Evolutionary conservation across 345 rosid species (phyloP).

Genomic region (Heritiera fomes): DNA sequence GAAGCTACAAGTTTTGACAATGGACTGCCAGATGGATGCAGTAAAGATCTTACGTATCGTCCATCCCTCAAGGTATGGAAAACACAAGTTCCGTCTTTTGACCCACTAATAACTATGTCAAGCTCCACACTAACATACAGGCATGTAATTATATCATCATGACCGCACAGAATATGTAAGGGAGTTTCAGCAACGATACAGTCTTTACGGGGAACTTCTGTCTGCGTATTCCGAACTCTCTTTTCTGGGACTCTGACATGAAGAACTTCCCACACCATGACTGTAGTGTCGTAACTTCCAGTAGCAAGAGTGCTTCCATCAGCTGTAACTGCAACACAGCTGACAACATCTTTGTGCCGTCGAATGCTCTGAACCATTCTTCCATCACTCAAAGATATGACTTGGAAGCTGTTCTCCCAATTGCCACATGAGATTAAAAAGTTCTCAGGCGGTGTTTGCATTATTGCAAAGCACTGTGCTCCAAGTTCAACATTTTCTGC

Average conservation of each 20-base stretch:
- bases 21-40: conserved; percentile 81
- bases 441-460: conserved; percentile 75
- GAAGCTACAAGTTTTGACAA: conserved; percentile 89
- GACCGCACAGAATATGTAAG: conserved; percentile 91
- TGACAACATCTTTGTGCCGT: conserved; percentile 93
- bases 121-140: conserved; percentile 80
- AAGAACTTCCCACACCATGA: conserved; percentile 89
- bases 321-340: conserved; percentile 94
- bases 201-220: conserved; percentile 67
- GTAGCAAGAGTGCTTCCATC: conserved; percentile 89
- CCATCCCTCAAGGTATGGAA: conserved; percentile 91
- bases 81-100: conserved; percentile 94
- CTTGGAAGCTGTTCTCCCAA: conserved; percentile 98
- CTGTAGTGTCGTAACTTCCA: conserved; percentile 96
- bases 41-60: conserved; percentile 82
- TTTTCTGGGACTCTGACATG: conserved; percentile 63
- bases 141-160: conserved; percentile 93
- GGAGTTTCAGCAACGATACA: conserved; percentile 79
- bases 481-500: conserved; percentile 79
- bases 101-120: conserved; percentile 94
- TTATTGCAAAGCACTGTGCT: conserved; percentile 74
- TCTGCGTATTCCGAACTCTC: conserved; percentile 51
- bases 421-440: conserved; percentile 91
- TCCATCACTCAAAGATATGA: conserved; percentile 84
- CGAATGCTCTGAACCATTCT: conserved; percentile 92